phyloP scores from a whole-genome alignment of 129 eudicot genomes.

The Saussurea involucrata region DNA sequence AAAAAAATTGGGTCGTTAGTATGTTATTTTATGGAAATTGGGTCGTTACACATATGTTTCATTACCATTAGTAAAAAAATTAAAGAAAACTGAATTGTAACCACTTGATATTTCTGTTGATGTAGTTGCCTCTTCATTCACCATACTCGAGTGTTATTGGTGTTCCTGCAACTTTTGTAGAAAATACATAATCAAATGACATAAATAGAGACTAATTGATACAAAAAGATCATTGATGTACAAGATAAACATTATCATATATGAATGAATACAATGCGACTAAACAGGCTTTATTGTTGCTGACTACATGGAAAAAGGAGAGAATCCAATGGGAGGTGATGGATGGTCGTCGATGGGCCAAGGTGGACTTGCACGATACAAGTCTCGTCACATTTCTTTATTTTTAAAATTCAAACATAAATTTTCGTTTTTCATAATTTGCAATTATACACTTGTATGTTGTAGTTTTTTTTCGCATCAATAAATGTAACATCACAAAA shows the following conservation, averaged over 20 bases:
- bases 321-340: too few species aligned
- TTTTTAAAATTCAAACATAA: too few species aligned
- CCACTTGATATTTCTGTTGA: conserved; percentile 2
- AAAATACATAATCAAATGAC: not conserved
- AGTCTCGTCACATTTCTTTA: too few species aligned
- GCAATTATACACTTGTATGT: too few species aligned
- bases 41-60: not conserved
- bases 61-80: not conserved
- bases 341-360: too few species aligned
- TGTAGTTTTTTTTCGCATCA: too few species aligned
- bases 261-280: not conserved
- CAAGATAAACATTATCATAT: not conserved
- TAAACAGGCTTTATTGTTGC: too few species aligned
- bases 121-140: not conserved
- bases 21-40: too few species aligned
- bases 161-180: not conserved
- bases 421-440: too few species aligned
- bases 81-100: not conserved
- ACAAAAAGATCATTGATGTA: not conserved
- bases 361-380: too few species aligned
- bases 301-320: not conserved
- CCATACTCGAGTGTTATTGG: conserved; percentile 1
- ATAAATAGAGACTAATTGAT: not conserved
- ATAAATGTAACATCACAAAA: too few species aligned
- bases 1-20: too few species aligned